These are phyloP conservation scores for Cutaneotrichosporon cavernicola DNA, from an alignment of 1,284 basidiomycete genomes.

Conservation along the genomic window DNA sequence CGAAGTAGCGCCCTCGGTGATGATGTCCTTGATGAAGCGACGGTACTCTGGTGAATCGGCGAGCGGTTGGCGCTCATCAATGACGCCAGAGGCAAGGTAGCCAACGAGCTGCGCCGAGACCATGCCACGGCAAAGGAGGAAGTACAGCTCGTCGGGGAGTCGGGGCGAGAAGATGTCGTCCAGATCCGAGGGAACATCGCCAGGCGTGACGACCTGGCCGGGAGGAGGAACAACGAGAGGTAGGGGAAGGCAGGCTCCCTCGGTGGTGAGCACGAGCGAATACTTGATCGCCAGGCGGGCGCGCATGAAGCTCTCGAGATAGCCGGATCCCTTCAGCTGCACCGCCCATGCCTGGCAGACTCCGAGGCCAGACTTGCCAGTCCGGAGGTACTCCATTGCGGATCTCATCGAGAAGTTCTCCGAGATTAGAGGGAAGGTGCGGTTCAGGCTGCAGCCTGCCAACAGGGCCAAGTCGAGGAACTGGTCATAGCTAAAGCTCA, in stretches of 20 bases:
- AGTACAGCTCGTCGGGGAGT: slow-evolving; percentile 94
- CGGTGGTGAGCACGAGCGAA: slow-evolving; percentile 84
- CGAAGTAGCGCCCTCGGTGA: slow-evolving; percentile 87
- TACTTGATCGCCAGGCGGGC: slow-evolving; percentile 91
- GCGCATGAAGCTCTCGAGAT: slow-evolving; percentile 83
- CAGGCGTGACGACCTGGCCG: slow-evolving; percentile 60
- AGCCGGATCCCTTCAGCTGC: slow-evolving; percentile 51
- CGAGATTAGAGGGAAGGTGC: slow-evolving; percentile 79
- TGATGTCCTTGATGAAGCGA: slow-evolving; percentile 89
- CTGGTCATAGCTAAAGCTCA: slow-evolving; percentile 79
- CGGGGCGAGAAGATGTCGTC: slow-evolving; percentile 94
- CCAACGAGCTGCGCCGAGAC: slow-evolving; percentile 82
- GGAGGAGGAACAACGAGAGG: slow-evolving; percentile 68
- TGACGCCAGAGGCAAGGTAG: slow-evolving; percentile 78
- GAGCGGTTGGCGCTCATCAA: slow-evolving; percentile 84
- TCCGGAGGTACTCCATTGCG: slow-evolving; percentile 82
- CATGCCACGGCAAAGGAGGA: slow-evolving; percentile 89
- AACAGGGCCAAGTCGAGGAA: slow-evolving; percentile 93
- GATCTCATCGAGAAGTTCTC: slow-evolving; percentile 72
- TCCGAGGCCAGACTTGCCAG: slow-evolving; percentile 79
- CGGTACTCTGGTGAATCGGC: slow-evolving; percentile 93
- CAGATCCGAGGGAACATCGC: slow-evolving; percentile 85
- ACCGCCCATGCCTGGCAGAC: slow-evolving; percentile 71
- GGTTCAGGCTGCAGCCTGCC: slow-evolving; percentile 82
- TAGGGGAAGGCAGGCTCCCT: slow-evolving; percentile 83